phyloP scores from a whole-genome alignment of 345 rosid species.

The Syzygium grande region DNA sequence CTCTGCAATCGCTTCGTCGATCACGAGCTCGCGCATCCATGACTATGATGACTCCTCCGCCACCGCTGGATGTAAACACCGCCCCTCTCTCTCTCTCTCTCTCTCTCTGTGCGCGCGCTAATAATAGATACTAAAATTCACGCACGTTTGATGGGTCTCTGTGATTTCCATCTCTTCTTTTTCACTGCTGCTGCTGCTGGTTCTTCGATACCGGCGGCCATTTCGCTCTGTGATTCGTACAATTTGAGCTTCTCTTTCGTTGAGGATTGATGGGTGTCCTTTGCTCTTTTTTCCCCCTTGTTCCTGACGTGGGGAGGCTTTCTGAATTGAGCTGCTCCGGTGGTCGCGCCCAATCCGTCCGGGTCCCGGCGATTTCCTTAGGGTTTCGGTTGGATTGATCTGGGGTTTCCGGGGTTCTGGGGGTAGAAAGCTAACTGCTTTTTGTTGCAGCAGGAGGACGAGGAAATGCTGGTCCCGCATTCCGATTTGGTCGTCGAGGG shows the following conservation, averaged over 20 bases:
- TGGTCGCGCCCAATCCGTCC: not conserved
- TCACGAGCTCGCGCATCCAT: conserved; percentile 13
- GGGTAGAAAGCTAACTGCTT: not conserved
- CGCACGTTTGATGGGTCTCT: not conserved
- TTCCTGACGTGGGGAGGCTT: not conserved
- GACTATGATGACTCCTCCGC: conserved; percentile 80
- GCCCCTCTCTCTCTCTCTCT: not conserved
- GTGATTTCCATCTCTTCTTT: not conserved
- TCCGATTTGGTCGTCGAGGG: conserved; percentile 65
- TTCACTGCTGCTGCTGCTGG: not conserved
- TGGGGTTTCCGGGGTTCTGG: not conserved
- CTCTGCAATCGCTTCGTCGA: conserved; percentile 27
- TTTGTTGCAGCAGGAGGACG: conserved; percentile 69
- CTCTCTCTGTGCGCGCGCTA: not conserved
- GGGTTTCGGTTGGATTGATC: conserved; percentile 17
- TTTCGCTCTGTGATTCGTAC: not conserved
- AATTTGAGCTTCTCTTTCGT: not conserved
- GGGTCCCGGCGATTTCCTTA: not conserved
- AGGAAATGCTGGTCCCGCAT: conserved; percentile 92
- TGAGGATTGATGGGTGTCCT: not conserved
- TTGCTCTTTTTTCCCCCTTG: not conserved
- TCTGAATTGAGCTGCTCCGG: conserved; percentile 6
- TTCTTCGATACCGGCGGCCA: not conserved
- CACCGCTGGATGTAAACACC: conserved; percentile 55
- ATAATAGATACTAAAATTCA: not conserved